Conservation (phyloP, 2,329 filamentous ascomycete genomes). For the Westerdykella ornata region DNA sequence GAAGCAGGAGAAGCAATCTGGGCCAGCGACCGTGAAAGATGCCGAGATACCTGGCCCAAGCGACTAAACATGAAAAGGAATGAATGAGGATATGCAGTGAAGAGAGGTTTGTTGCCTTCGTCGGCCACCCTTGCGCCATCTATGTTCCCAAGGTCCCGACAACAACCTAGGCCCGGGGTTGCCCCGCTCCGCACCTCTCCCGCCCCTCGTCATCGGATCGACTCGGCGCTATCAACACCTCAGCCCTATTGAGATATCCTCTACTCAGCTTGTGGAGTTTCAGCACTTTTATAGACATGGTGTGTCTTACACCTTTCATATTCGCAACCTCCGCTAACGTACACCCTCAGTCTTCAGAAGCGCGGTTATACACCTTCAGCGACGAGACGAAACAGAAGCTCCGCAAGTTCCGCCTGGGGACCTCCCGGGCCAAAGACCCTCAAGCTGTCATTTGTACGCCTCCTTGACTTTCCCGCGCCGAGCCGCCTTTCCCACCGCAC, state of each 20-base stretch:
- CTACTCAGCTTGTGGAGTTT: background rate
- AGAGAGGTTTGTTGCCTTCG: too few relatives aligned
- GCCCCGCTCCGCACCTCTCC: background rate
- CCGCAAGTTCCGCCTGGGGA: slow-evolving; percentile 88
- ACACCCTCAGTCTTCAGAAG: slow-evolving; percentile 59
- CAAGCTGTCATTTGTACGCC: slow-evolving; percentile 89
- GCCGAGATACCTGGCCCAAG: slow-evolving; percentile 64
- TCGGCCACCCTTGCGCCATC: background rate
- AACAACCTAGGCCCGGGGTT: background rate
- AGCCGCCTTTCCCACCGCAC: slow-evolving; percentile 4
- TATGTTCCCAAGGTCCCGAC: background rate
- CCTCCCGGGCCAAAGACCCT: slow-evolving; percentile 75
- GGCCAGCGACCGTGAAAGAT: slow-evolving; percentile 59
- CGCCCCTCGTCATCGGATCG: background rate
- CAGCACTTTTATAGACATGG: background rate
- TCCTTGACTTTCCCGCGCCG: slow-evolving; percentile 1
- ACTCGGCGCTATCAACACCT: background rate
- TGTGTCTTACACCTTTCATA: background rate
- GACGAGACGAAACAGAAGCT: slow-evolving; percentile 82
- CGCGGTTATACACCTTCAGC: slow-evolving; percentile 87
- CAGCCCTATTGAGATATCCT: background rate
- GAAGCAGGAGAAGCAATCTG: slow-evolving; percentile 47
- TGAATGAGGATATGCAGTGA: background rate
- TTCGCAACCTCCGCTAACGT: too few relatives aligned
- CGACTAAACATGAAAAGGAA: slow-evolving; percentile 63